Evolutionary conservation across 2,329 filamentous ascomycete species (phyloP).

Genomic region (Madurella fahalii): DNA sequence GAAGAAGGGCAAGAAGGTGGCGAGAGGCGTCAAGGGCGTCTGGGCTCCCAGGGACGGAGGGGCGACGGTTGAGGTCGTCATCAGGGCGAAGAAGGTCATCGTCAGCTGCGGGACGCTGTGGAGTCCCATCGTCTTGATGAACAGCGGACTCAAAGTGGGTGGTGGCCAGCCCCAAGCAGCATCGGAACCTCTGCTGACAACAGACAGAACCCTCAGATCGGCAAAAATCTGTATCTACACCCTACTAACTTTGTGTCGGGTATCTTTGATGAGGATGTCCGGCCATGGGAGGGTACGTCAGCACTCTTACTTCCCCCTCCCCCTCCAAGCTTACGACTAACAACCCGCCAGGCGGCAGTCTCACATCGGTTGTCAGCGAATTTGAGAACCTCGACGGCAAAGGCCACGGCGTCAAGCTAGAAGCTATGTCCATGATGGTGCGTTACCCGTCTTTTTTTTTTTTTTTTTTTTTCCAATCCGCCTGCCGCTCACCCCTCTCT

Average conservation of each 20-base stretch:
- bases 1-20: constrained; percentile 48
- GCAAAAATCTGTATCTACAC: constrained; percentile 76
- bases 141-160: constrained; percentile 68
- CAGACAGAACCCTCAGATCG: constrained; percentile 69
- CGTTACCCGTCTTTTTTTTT: background rate
- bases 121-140: constrained; percentile 70
- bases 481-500: too few relatives aligned
- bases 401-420: constrained; percentile 79
- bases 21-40: constrained; percentile 66
- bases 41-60: constrained; percentile 70
- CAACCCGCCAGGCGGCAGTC: constrained; percentile 58
- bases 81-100: constrained; percentile 78
- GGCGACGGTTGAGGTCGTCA: constrained; percentile 59
- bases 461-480: background rate
- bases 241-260: constrained; percentile 60
- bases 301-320: background rate
- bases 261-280: constrained; percentile 65
- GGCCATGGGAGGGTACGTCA: constrained; percentile 57
- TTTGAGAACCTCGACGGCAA: constrained; percentile 77
- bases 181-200: constrained; percentile 19
- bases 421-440: constrained; percentile 64
- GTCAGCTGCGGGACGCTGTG: constrained; percentile 73
- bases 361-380: constrained; percentile 72
- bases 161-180: background rate
- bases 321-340: background rate